phyloP scores from a whole-genome alignment of 2,329 filamentous ascomycete genomes.

The Sporothrix sp. region DNA sequence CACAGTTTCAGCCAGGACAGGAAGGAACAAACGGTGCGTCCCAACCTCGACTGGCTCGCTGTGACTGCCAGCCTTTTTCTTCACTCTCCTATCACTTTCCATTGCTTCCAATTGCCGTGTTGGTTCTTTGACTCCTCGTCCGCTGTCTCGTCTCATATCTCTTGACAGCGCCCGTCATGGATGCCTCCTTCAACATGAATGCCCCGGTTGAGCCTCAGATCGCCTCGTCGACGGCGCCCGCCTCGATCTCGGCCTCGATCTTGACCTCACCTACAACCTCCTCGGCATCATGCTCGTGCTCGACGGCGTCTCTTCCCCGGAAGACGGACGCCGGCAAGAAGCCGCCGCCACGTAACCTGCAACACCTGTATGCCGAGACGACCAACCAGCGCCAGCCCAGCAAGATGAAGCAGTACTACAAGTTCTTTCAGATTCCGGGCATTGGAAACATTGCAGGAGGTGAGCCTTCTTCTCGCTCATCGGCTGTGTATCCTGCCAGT shows the following conservation, averaged over 20 bases:
- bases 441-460: conserved; percentile 54
- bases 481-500: too few species aligned
- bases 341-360: conserved; percentile 58
- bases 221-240: too few species aligned
- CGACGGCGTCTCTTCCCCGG: not conserved
- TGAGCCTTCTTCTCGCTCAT: too few species aligned
- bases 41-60: not conserved
- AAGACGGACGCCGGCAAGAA: conserved; percentile 15
- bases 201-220: too few species aligned
- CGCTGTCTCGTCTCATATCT: not conserved
- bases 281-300: not conserved
- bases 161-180: not conserved
- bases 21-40: not conserved
- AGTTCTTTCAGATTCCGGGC: conserved; percentile 62
- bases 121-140: too few species aligned
- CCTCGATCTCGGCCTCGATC: too few species aligned
- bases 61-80: not conserved
- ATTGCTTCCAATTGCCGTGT: too few species aligned
- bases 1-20: not conserved
- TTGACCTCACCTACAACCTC: not conserved
- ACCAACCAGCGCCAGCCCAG: conserved; percentile 57
- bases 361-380: conserved; percentile 65
- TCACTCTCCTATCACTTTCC: not conserved
- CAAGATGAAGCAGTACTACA: conserved; percentile 72
- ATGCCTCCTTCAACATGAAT: too few species aligned